phyloP scores from a whole-genome alignment of 768 basidiomycete genomes.

The Naematelia encephala region DNA sequence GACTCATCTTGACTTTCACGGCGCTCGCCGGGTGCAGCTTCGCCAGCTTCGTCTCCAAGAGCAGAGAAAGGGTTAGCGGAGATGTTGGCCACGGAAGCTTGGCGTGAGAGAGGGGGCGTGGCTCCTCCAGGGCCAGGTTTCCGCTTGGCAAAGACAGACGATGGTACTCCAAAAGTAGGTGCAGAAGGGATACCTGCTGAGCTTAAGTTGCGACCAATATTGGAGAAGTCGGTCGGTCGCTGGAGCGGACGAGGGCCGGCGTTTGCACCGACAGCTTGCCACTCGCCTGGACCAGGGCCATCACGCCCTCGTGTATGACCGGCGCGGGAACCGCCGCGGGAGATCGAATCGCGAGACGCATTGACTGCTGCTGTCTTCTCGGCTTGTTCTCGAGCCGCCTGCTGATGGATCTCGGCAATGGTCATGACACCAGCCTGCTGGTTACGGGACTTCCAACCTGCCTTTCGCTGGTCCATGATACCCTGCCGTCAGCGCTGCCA shows the following conservation, averaged over 20 bases:
- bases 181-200: constrained; percentile 55
- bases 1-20: constrained; percentile 40
- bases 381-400: constrained; percentile 73
- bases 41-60: constrained; percentile 55
- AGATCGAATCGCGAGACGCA: constrained; percentile 68
- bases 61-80: constrained; percentile 71
- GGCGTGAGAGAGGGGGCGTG: constrained; percentile 66
- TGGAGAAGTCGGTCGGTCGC: constrained; percentile 42
- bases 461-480: constrained; percentile 78
- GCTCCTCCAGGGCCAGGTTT: constrained; percentile 64
- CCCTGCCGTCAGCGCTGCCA: constrained; percentile 58
- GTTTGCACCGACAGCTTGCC: constrained; percentile 65
- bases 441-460: constrained; percentile 74
- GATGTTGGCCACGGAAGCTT: constrained; percentile 78
- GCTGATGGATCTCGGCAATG: constrained; percentile 73
- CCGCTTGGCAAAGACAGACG: constrained; percentile 63
- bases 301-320: constrained; percentile 63
- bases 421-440: constrained; percentile 75
- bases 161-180: constrained; percentile 79
- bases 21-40: constrained; percentile 23
- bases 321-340: constrained; percentile 83
- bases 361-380: constrained; percentile 63
- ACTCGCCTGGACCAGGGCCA: constrained; percentile 64
- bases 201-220: constrained; percentile 53
- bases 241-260: constrained; percentile 55